These are phyloP conservation scores for Gynostemma pentaphyllum DNA, from an alignment of 306 rosid genomes.

Conservation along the genomic window DNA sequence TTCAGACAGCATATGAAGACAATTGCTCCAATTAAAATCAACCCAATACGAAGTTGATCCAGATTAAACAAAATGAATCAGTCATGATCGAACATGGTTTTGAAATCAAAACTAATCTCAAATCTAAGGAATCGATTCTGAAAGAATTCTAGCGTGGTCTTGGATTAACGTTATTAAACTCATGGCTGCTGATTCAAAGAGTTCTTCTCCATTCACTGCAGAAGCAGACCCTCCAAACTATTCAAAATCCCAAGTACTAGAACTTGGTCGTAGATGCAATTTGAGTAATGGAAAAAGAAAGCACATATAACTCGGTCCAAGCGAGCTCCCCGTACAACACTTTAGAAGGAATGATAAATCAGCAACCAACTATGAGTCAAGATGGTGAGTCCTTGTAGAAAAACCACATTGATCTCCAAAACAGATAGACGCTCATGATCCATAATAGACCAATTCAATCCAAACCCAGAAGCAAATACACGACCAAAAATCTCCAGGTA, in stretches of 20 bases:
- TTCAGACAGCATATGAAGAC: neutral
- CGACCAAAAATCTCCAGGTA: slow-evolving; percentile 1
- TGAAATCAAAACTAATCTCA: neutral
- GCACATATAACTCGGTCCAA: neutral
- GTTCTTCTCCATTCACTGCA: neutral
- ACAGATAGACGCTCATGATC: neutral
- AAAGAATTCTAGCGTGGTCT: neutral
- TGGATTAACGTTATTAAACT: neutral
- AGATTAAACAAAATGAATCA: neutral
- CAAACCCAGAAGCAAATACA: neutral
- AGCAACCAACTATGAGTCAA: neutral
- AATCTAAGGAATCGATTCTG: neutral
- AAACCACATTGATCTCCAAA: neutral
- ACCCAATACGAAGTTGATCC: neutral
- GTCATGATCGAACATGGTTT: neutral
- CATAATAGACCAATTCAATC: neutral
- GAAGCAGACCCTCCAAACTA: neutral
- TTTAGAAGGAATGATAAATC: neutral
- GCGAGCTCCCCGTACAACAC: neutral
- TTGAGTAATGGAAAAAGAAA: neutral
- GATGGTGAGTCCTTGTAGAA: neutral
- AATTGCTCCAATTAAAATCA: neutral
- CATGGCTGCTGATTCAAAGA: neutral
- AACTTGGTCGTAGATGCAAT: neutral
- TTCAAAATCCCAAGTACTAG: neutral